Evolutionary conservation across 495 filamentous ascomycete genomes (phyloP), one percentile per base, ranked within the genome.

Genomic region (Platismatia glauca): DNA sequence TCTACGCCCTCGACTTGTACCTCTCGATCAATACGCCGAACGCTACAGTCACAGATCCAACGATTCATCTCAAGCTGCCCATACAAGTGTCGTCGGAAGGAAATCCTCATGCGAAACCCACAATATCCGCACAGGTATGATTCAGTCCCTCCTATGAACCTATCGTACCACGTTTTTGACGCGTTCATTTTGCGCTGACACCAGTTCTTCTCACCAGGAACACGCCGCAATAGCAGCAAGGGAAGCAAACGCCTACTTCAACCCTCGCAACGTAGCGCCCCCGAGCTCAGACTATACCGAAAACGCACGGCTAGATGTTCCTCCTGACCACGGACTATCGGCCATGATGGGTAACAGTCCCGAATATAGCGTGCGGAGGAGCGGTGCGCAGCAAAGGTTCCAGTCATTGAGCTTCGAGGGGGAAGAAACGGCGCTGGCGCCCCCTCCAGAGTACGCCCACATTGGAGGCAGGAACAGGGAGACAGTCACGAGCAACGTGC

Each of bases 1-100:
- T 86, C 31, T 97, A 98, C 75, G 76, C 79, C 12, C 78, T 97
- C 27, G 85, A 88, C 48, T 74, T 97, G 56, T 77, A 78, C 11
- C 69, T 93, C 59, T 77, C 83, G 5, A 74, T 89, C 46, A 80
- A 84, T 59, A 81, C 84, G 0, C 77, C 83, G 7, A 77, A 78
- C 24, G 74, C 82, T n/a, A 78, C 79, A 35, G 70, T 82, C 24
- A 73, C 72, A 20, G 82, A 76, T 31, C 81, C 86, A 4, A 79
- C 73, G 3, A 65, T 93, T 20, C 78, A 80, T 4, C 74, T 96
- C 15, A 84, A 82, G 55, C 63, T 96, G 9, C 93, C 93, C 7
- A 71, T 97, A 55, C 93, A 96, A 72, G 75, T 97, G 52, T 81
- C 81, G 0, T 68, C 65, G 12, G 64, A 68, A 44, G 55, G 61